Conservation (phyloP, 2,329 filamentous ascomycete genomes). For the Penicillium sp. region DNA sequence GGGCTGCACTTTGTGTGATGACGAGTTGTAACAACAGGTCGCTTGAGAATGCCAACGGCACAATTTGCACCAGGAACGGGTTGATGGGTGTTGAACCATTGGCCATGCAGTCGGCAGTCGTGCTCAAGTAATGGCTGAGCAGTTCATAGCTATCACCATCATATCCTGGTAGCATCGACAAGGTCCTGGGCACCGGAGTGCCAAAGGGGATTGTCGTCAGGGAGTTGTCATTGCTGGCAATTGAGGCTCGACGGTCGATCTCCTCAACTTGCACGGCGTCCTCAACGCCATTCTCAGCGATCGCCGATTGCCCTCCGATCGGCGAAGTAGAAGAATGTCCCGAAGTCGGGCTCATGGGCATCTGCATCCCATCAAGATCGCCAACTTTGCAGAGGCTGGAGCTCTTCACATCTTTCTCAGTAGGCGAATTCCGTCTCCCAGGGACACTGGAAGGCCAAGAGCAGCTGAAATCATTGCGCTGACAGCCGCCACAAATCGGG, state of each 20-base stretch:
- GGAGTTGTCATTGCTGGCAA: neutral
- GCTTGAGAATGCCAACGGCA: slow-evolving; percentile 46
- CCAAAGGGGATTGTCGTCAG: slow-evolving; percentile 9
- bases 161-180: slow-evolving; percentile 30
- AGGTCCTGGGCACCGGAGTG: slow-evolving; percentile 20
- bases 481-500: slow-evolving; percentile 33
- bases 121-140: slow-evolving; percentile 44
- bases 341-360: slow-evolving; percentile 9
- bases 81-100: slow-evolving; percentile 47
- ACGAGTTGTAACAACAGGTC: slow-evolving; percentile 46
- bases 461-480: slow-evolving; percentile 27
- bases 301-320: slow-evolving; percentile 9
- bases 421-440: slow-evolving; percentile 8
- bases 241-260: neutral
- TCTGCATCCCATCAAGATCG: slow-evolving; percentile 2
- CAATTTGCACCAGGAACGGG: slow-evolving; percentile 45
- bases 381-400: slow-evolving; percentile 10
- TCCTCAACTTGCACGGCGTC: slow-evolving; percentile 1
- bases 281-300: slow-evolving; percentile 1
- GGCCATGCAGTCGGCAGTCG: slow-evolving; percentile 46
- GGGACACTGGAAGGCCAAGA: slow-evolving; percentile 24
- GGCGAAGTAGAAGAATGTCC: slow-evolving; percentile 17
- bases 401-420: neutral
- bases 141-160: slow-evolving; percentile 34
- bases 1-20: slow-evolving; percentile 40